These are phyloP conservation scores for Syzygium jambos DNA, from an alignment of 345 rosid genomes.

Conservation along the genomic window DNA sequence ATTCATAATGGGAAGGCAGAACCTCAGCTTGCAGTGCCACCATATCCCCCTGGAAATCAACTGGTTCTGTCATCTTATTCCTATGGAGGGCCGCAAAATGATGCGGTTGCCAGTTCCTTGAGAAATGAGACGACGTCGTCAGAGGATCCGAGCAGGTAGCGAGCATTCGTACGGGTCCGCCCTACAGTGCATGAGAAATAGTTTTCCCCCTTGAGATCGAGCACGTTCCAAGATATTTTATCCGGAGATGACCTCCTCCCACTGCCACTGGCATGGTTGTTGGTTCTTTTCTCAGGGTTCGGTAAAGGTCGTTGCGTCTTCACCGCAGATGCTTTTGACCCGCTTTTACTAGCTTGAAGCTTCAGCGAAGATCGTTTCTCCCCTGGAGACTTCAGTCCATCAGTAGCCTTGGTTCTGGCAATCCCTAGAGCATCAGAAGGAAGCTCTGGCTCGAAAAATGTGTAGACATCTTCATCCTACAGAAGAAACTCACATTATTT, in stretches of 20 bases:
- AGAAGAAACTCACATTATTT: neutral
- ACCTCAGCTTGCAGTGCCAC: neutral
- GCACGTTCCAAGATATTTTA: constrained; percentile 90
- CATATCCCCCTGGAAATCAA: neutral
- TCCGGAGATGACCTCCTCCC: constrained; percentile 56
- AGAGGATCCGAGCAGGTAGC: constrained; percentile 63
- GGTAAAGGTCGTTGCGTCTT: constrained; percentile 50
- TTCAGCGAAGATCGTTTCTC: constrained; percentile 52
- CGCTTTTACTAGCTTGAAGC: constrained; percentile 52
- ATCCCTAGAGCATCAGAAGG: constrained; percentile 51
- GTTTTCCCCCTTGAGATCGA: constrained; percentile 94
- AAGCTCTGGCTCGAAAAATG: constrained; percentile 96
- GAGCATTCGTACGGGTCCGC: constrained; percentile 71
- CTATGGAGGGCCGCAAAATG: neutral
- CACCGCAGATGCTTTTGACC: constrained; percentile 51
- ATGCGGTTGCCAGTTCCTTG: constrained; percentile 37
- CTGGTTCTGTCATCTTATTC: neutral
- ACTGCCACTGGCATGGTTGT: constrained; percentile 26
- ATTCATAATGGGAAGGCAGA: neutral
- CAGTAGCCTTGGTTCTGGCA: constrained; percentile 51
- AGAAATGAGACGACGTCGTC: constrained; percentile 79
- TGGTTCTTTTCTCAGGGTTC: constrained; percentile 36
- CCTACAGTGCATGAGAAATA: constrained; percentile 97
- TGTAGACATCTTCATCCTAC: constrained; percentile 97
- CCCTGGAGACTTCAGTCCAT: constrained; percentile 42